Percentiles rank a stretch among this genome's conserved stretches.
phyloP scores from a whole-genome alignment of 2,329 filamentous ascomycete species.

The Talaromyces verruculosus region DNA sequence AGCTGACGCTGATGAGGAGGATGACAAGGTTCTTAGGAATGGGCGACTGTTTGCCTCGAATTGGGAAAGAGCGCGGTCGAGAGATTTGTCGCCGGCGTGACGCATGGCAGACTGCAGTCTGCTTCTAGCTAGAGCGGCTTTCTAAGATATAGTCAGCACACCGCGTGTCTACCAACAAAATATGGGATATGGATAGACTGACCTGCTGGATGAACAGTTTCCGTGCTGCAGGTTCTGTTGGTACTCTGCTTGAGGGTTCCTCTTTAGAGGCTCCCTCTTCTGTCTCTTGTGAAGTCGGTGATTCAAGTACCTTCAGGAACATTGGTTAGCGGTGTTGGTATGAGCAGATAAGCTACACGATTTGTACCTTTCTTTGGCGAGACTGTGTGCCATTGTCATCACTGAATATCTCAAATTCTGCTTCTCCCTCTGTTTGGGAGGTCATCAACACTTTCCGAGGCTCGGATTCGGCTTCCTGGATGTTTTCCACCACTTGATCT shows the following conservation, averaged over 20 bases:
- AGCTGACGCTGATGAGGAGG: constrained; percentile 1
- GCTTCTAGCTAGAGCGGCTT: constrained; percentile 41
- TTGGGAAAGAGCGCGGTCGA: constrained; percentile 43
- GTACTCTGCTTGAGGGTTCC: constrained; percentile 27
- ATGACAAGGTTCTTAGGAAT: neutral
- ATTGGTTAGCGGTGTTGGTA: neutral
- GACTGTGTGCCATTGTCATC: constrained; percentile 24
- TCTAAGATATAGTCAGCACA: constrained; percentile 32
- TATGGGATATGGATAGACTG: constrained; percentile 15
- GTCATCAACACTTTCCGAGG: constrained; percentile 23
- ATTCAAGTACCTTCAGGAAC: neutral
- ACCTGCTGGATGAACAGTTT: constrained; percentile 45
- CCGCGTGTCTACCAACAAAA: neutral
- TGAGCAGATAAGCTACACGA: neutral
- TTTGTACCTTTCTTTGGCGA: constrained; percentile 24
- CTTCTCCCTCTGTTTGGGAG: constrained; percentile 17
- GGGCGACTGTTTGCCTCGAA: constrained; percentile 33
- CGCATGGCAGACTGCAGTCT: constrained; percentile 45
- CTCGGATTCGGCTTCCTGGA: constrained; percentile 25
- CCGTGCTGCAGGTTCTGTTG: constrained; percentile 38
- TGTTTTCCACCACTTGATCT: constrained; percentile 38
- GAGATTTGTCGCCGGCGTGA: constrained; percentile 38
- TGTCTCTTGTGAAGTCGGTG: constrained; percentile 7
- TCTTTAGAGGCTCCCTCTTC: constrained; percentile 8
- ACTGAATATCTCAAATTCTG: constrained; percentile 27